Conservation (phyloP, 257 asterid species). For the Datura wrightii region DNA sequence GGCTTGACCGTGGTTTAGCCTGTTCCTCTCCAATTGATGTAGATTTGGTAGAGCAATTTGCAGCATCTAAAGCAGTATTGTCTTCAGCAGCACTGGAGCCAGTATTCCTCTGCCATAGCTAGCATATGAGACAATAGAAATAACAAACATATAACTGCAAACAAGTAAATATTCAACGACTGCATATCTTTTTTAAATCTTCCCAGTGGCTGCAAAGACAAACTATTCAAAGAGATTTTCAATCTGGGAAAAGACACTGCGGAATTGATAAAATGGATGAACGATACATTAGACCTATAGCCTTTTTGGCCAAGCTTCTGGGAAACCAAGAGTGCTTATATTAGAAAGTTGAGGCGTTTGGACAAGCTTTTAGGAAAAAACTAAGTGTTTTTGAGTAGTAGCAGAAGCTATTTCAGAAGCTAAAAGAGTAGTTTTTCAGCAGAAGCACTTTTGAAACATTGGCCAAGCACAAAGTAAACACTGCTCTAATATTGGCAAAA, state of each 20-base stretch:
- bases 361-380: not conserved
- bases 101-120: slow-evolving; percentile 64
- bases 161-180: not conserved
- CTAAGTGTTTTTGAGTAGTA: not conserved
- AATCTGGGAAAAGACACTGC: not conserved
- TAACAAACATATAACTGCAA: slow-evolving; percentile 4
- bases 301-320: not conserved
- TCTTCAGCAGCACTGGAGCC: slow-evolving; percentile 49
- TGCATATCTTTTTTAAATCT: not conserved
- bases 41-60: slow-evolving; percentile 41
- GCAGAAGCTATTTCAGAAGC: not conserved
- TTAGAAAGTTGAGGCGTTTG: not conserved
- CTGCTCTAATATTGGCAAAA: not conserved
- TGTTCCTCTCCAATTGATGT: slow-evolving; percentile 45
- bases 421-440: not conserved
- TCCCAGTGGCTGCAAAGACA: not conserved
- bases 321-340: not conserved
- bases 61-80: slow-evolving; percentile 38
- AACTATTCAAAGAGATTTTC: slow-evolving; percentile 17
- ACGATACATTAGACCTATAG: not conserved
- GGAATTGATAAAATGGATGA: not conserved
- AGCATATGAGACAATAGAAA: slow-evolving; percentile 25
- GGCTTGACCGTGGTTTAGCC: slow-evolving; percentile 64
- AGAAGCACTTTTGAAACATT: not conserved
- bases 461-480: not conserved